A percentile compares a stretch with the other conserved stretches of the same genome.
phyloP scores from a whole-genome alignment of 2,329 filamentous ascomycete species.

The Gremmenia infestans region DNA sequence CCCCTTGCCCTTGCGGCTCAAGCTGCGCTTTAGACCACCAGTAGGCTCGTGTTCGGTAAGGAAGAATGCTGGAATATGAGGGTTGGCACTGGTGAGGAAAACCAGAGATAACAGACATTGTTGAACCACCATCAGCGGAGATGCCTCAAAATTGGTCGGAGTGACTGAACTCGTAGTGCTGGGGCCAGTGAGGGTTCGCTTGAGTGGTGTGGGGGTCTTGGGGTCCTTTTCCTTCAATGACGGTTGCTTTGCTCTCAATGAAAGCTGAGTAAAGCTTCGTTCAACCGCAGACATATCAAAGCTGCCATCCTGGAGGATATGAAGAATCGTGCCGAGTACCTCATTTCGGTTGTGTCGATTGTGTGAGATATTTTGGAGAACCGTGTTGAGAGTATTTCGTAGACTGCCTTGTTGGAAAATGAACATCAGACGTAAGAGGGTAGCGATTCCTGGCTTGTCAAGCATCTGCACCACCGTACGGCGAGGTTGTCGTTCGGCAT shows the following conservation, averaged over 20 bases:
- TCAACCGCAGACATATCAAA: slow-evolving; percentile 90
- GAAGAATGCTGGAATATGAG: slow-evolving; percentile 86
- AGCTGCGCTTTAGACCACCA: slow-evolving; percentile 68
- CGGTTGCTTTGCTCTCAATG: slow-evolving; percentile 80
- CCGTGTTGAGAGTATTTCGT: slow-evolving; percentile 75
- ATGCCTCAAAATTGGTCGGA: slow-evolving; percentile 75
- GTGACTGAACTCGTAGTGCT: slow-evolving; percentile 31
- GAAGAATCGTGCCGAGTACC: slow-evolving; percentile 85
- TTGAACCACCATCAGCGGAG: slow-evolving; percentile 90
- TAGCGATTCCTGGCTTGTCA: slow-evolving; percentile 91
- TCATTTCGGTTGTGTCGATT: slow-evolving; percentile 95
- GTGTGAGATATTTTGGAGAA: slow-evolving; percentile 87
- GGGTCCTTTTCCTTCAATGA: slow-evolving; percentile 46
- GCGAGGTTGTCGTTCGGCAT: slow-evolving; percentile 56
- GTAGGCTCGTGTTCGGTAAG: slow-evolving; percentile 86
- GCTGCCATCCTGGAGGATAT: slow-evolving; percentile 93
- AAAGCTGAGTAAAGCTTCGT: slow-evolving; percentile 89
- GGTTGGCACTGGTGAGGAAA: slow-evolving; percentile 78
- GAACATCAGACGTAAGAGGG: slow-evolving; percentile 97
- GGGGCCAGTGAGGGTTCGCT: slow-evolving; percentile 65
- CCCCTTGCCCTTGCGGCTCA: slow-evolving; percentile 78
- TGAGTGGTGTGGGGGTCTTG: slow-evolving; percentile 77
- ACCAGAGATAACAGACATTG: slow-evolving; percentile 86
- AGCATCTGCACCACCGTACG: slow-evolving; percentile 92
- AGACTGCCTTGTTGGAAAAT: slow-evolving; percentile 87